Conservation (phyloP, 495 filamentous ascomycete genomes). For the Parathielavia hyrcaniae region DNA sequence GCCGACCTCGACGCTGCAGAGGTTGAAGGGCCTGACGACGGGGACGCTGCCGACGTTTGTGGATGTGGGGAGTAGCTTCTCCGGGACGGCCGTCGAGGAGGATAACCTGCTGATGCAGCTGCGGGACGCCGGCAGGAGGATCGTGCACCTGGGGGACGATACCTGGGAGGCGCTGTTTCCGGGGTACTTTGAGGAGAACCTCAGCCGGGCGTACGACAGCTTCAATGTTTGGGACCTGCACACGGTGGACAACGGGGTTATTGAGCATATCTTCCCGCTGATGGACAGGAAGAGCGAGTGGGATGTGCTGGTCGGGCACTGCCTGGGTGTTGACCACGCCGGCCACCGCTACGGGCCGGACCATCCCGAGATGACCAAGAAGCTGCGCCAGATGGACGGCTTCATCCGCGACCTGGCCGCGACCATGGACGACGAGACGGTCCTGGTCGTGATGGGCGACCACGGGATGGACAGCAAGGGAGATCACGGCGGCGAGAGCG, state of each 20-base stretch:
- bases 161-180: slow-evolving; percentile 94
- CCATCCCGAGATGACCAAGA: slow-evolving; percentile 83
- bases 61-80: slow-evolving; percentile 90
- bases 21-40: slow-evolving; percentile 90
- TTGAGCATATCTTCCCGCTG: slow-evolving; percentile 81
- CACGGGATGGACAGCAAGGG: slow-evolving; percentile 98
- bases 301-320: slow-evolving; percentile 91
- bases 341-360: slow-evolving; percentile 93
- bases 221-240: slow-evolving; percentile 98
- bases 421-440: slow-evolving; percentile 71
- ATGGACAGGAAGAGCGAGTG: slow-evolving; percentile 64
- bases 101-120: slow-evolving; percentile 89
- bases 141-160: slow-evolving; percentile 93
- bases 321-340: slow-evolving; percentile 93
- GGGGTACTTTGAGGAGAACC: slow-evolving; percentile 76
- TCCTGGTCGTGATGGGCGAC: slow-evolving; percentile 94
- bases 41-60: slow-evolving; percentile 93
- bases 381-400: slow-evolving; percentile 84
- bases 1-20: slow-evolving; percentile 85
- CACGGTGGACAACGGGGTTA: slow-evolving; percentile 95
- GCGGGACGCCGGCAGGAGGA: slow-evolving; percentile 66
- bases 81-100: slow-evolving; percentile 94
- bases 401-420: slow-evolving; percentile 67
- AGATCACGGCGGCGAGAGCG: slow-evolving; percentile 93
- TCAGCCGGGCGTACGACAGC: slow-evolving; percentile 85